phyloP scores from a whole-genome alignment of 306 rosid genomes.

The Coriaria nepalensis region DNA sequence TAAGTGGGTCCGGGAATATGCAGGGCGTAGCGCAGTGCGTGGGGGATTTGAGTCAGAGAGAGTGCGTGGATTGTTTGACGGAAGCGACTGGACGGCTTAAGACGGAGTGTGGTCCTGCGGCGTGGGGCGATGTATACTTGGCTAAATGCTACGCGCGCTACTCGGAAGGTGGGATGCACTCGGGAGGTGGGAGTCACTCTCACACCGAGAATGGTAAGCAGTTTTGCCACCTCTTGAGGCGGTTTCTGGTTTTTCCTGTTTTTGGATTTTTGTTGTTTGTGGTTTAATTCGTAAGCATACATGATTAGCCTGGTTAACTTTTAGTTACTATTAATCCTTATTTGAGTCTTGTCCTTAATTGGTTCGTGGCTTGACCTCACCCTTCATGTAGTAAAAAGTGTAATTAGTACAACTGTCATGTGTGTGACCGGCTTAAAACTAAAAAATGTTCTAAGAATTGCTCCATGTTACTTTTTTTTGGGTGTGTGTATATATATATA shows the following conservation, averaged over 20 bases:
- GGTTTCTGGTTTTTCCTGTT: slow-evolving; percentile 11
- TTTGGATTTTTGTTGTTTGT: too few relatives aligned
- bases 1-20: slow-evolving; percentile 19
- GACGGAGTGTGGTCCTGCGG: slow-evolving; percentile 46
- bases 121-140: slow-evolving; percentile 55
- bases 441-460: too few relatives aligned
- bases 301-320: not conserved
- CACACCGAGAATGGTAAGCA: slow-evolving; percentile 28
- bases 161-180: slow-evolving; percentile 28
- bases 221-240: slow-evolving; percentile 19
- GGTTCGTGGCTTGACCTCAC: slow-evolving; percentile 1
- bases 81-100: slow-evolving; percentile 65
- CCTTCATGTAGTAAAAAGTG: not conserved
- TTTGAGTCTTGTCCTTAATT: not conserved
- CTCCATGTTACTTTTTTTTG: too few relatives aligned
- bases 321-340: not conserved
- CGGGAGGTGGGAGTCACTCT: slow-evolving; percentile 21
- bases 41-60: slow-evolving; percentile 57
- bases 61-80: slow-evolving; percentile 77
- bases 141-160: slow-evolving; percentile 86
- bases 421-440: not conserved
- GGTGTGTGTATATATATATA: too few relatives aligned
- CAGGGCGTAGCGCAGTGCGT: slow-evolving; percentile 70
- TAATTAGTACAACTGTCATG: slow-evolving; percentile 7
- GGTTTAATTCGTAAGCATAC: not conserved